A percentile compares a stretch with the other conserved stretches of the same genome.
phyloP scores from a whole-genome alignment of 768 basidiomycete species.

The Dentipellis sp. region DNA sequence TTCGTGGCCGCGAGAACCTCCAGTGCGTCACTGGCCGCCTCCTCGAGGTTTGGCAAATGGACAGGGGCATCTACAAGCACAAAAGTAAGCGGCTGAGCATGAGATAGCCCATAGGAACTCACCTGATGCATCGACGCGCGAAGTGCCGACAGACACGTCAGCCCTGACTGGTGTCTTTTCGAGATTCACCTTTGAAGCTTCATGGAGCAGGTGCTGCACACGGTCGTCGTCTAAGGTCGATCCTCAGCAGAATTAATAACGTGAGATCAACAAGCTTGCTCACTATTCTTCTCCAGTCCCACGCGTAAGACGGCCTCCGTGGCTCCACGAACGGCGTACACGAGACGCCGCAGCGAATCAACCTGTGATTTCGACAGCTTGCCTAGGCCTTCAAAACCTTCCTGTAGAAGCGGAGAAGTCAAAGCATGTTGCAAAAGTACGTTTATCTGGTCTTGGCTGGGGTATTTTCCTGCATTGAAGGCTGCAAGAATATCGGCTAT shows the following conservation, averaged over 20 bases:
- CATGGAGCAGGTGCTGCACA: not conserved
- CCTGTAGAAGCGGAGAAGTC: too few relatives aligned
- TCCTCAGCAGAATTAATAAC: not conserved
- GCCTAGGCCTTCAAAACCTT: not conserved
- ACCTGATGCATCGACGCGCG: not conserved
- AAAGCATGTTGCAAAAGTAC: not conserved
- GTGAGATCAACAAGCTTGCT: not conserved
- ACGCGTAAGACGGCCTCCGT: not conserved
- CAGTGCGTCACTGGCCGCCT: not conserved
- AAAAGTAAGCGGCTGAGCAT: not conserved
- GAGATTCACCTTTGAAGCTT: not conserved
- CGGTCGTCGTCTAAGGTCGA: not conserved
- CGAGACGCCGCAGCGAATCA: not conserved
- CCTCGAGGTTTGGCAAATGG: not conserved
- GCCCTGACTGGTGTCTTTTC: not conserved
- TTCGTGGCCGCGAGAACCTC: not conserved
- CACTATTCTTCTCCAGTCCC: slow-evolving; percentile 3
- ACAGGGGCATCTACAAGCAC: not conserved
- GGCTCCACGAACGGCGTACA: not conserved
- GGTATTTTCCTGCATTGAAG: not conserved
- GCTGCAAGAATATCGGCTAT: not conserved
- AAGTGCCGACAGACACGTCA: not conserved
- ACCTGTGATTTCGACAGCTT: not conserved
- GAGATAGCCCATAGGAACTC: not conserved
- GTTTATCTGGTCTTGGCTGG: not conserved